Percentiles rank a stretch among this genome's conserved stretches.
These are phyloP conservation scores for Pseudoturritis turrita DNA, from an alignment of 345 rosid species.

Conservation along the genomic window DNA sequence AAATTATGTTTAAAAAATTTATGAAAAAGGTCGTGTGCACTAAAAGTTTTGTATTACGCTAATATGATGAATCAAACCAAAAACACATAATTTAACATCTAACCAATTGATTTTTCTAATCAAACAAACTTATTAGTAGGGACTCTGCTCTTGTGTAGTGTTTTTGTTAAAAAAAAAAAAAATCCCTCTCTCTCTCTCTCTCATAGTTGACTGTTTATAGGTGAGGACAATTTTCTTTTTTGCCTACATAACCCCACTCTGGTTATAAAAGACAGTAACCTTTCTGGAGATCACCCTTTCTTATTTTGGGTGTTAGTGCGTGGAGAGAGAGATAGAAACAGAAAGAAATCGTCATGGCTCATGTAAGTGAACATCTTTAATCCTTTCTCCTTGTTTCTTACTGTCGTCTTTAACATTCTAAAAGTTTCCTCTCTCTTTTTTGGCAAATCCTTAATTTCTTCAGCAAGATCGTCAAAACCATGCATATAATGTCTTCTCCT, in stretches of 20 bases:
- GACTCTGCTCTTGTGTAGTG: background rate
- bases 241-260: conserved; percentile 3
- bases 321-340: conserved; percentile 2
- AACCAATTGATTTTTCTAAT: background rate
- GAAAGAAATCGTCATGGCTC: conserved; percentile 28
- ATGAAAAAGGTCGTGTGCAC: no score
- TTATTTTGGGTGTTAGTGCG: conserved; percentile 29
- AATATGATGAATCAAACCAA: no score
- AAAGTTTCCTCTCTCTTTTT: background rate
- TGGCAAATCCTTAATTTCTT: background rate
- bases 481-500: background rate
- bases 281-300: conserved; percentile 22
- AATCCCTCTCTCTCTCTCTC: background rate
- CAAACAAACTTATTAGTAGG: background rate
- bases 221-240: background rate
- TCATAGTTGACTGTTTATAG: conserved; percentile 20
- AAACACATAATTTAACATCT: background rate
- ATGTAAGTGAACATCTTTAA: conserved; percentile 21
- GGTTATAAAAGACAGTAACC: conserved; percentile 29
- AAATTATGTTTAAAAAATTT: no score
- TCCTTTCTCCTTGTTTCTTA: conserved; percentile 7
- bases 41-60: no score
- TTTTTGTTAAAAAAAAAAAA: background rate
- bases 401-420: conserved; percentile 16
- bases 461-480: conserved; percentile 7